These are phyloP conservation scores for Elsinoe fawcettii DNA, from an alignment of 2,329 filamentous ascomycete species.

Conservation along the genomic window DNA sequence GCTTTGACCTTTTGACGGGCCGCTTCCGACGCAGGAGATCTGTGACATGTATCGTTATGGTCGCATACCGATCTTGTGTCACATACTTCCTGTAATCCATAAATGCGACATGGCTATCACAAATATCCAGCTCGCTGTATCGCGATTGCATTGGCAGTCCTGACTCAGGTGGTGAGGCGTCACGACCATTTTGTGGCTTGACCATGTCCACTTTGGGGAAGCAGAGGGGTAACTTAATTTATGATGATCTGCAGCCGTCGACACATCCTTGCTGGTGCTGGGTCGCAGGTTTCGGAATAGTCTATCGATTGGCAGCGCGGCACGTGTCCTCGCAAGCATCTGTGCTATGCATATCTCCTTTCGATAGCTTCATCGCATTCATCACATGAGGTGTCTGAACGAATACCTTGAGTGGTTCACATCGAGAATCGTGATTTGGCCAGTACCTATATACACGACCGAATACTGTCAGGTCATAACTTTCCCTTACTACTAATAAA, in stretches of 20 bases:
- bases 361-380: too few relatives aligned
- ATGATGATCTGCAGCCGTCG: slow-evolving; percentile 1
- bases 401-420: not conserved
- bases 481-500: not conserved
- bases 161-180: not conserved
- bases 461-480: too few relatives aligned
- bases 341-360: too few relatives aligned
- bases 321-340: not conserved
- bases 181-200: not conserved
- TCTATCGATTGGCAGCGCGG: not conserved
- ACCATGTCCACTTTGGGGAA: not conserved
- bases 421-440: not conserved
- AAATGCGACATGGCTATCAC: not conserved
- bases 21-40: not conserved
- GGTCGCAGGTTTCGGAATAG: slow-evolving; percentile 1
- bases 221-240: slow-evolving; percentile 2
- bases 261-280: not conserved
- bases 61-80: not conserved
- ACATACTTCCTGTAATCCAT: not conserved
- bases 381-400: too few relatives aligned
- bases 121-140: not conserved
- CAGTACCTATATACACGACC: not conserved
- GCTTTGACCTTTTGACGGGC: slow-evolving; percentile 4
- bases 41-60: not conserved
- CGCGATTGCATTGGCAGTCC: not conserved